phyloP scores from a whole-genome alignment of 306 rosid species.

The Oxytropis ochrocephala region DNA sequence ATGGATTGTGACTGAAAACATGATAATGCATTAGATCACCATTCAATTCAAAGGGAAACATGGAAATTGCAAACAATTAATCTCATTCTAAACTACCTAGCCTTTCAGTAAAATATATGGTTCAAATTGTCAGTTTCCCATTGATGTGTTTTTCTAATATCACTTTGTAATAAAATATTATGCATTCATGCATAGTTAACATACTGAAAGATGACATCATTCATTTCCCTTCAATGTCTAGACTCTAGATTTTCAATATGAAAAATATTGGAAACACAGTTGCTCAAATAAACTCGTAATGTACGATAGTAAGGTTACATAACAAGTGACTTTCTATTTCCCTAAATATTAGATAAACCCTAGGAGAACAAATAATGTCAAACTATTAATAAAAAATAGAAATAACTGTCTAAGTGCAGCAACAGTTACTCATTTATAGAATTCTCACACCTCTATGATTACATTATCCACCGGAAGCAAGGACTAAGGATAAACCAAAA shows the following conservation, averaged over 20 bases:
- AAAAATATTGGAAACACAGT: not conserved
- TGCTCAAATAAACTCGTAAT: not conserved
- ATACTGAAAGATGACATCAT: not conserved
- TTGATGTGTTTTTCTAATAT: not conserved
- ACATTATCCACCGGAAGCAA: not conserved
- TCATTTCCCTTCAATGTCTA: not conserved
- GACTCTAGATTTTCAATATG: not conserved
- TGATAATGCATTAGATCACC: constrained; percentile 14
- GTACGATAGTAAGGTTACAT: not conserved
- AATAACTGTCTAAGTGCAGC: not conserved
- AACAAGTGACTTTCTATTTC: not conserved
- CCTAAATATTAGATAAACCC: not conserved
- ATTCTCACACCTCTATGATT: not conserved
- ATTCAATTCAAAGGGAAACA: not conserved
- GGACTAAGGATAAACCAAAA: not conserved
- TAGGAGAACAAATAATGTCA: not conserved
- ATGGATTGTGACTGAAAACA: constrained; percentile 76
- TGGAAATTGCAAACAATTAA: not conserved
- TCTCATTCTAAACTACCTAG: not conserved
- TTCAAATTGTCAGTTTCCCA: not conserved
- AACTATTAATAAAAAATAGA: not conserved
- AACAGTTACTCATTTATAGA: not conserved
- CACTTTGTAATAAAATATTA: not conserved
- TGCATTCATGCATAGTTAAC: not conserved
- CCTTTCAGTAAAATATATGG: not conserved